These are phyloP conservation scores for Apodospora peruviana DNA, from an alignment of 495 filamentous ascomycete genomes.

Conservation along the genomic window DNA sequence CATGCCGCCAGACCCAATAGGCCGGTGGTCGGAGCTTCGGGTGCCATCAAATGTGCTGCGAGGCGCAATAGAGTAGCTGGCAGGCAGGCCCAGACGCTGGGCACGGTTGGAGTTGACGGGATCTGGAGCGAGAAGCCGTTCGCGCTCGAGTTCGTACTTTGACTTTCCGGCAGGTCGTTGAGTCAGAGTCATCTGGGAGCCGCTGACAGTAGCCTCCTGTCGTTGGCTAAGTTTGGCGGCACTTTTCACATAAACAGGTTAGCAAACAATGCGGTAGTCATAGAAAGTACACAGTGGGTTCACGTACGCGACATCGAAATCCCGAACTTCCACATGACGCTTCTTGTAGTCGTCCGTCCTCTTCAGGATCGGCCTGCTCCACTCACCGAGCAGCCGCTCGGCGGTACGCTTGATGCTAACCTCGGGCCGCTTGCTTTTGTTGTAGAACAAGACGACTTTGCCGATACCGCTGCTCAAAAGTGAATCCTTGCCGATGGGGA, in stretches of 20 bases:
- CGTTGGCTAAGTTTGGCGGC: conserved; percentile 46
- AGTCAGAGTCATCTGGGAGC: conserved; percentile 39
- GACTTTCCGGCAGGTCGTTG: conserved; percentile 38
- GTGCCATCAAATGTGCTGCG: conserved; percentile 47
- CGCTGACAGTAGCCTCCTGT: conserved; percentile 27
- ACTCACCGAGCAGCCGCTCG: conserved; percentile 84
- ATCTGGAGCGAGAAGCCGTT: conserved; percentile 64
- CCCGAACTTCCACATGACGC: conserved; percentile 53
- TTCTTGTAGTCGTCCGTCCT: conserved; percentile 89
- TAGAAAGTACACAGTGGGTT: background rate
- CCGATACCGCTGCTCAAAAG: conserved; percentile 88
- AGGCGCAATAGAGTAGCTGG: conserved; percentile 79
- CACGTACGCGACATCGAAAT: conserved; percentile 49
- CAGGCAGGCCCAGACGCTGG: conserved; percentile 59
- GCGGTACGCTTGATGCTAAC: conserved; percentile 85
- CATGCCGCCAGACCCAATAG: conserved; percentile 66
- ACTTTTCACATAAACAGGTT: no score
- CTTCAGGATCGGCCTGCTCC: conserved; percentile 94
- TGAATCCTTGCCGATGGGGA: conserved; percentile 85
- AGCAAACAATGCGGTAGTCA: conserved; percentile 10
- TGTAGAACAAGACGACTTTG: conserved; percentile 95
- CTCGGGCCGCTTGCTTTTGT: conserved; percentile 83
- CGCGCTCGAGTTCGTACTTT: conserved; percentile 57
- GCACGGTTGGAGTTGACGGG: conserved; percentile 63
- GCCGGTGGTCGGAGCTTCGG: conserved; percentile 41